A percentile compares a stretch with the other conserved stretches of the same genome.
Evolutionary conservation across 306 rosid genomes (phyloP).

Genomic region (Casuarina cunninghamiana): DNA sequence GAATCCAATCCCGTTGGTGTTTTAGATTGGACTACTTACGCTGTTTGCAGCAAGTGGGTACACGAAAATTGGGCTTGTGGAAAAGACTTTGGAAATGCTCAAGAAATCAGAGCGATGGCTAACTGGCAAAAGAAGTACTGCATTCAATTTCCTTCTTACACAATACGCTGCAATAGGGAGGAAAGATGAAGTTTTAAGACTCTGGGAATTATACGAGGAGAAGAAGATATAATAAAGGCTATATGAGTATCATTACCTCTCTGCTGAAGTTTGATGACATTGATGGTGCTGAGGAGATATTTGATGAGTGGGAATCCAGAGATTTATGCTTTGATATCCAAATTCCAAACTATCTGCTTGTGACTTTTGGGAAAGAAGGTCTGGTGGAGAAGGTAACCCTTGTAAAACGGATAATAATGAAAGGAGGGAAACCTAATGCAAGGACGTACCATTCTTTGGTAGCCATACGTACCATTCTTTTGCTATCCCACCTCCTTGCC

Average conservation of each 20-base stretch:
- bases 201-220: constrained; percentile 27
- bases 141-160: constrained; percentile 19
- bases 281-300: constrained; percentile 34
- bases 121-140: constrained; percentile 4
- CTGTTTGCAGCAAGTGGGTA: constrained; percentile 23
- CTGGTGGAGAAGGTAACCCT: constrained; percentile 26
- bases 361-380: constrained; percentile 29
- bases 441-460: constrained; percentile 19
- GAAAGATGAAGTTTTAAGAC: constrained; percentile 30
- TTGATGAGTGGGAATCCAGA: constrained; percentile 36
- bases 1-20: constrained; percentile 4
- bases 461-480: neutral
- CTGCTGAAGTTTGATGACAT: constrained; percentile 21
- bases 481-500: no score
- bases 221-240: constrained; percentile 17
- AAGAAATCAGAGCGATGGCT: constrained; percentile 26
- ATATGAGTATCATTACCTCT: constrained; percentile 17
- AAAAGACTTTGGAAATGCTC: constrained; percentile 29
- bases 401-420: constrained; percentile 1
- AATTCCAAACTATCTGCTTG: constrained; percentile 26
- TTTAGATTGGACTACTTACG: constrained; percentile 11
- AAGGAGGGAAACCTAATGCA: constrained; percentile 9
- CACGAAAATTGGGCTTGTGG: constrained; percentile 17
- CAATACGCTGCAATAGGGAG: constrained; percentile 30
- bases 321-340: constrained; percentile 20